phyloP scores from a whole-genome alignment of 371 early-diverging fungal species.

The Zychaea mexicana region DNA sequence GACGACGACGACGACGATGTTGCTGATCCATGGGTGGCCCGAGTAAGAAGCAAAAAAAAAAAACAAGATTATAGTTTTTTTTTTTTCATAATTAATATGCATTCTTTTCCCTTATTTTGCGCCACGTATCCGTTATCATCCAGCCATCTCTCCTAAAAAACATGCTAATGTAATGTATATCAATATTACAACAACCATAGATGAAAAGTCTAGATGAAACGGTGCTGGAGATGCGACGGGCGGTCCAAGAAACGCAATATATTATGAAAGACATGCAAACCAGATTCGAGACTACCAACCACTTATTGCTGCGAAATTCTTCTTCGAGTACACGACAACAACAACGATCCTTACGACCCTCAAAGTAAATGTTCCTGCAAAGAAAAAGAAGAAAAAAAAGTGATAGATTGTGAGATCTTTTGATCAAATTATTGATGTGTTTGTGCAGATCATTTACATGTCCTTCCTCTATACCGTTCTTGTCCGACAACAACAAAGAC shows the following conservation, averaged over 20 bases:
- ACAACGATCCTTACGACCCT: background rate
- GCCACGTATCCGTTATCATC: no score
- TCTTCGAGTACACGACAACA: background rate
- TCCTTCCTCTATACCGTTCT: no score
- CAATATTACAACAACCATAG: background rate
- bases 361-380: background rate
- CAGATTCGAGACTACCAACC: background rate
- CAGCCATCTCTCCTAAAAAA: no score
- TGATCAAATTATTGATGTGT: background rate
- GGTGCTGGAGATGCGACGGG: slow-evolving; percentile 6
- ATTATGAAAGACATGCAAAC: slow-evolving; percentile 6
- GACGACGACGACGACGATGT: no score
- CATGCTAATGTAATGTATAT: no score
- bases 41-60: background rate
- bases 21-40: background rate
- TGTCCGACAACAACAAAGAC: no score
- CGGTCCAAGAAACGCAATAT: slow-evolving; percentile 7
- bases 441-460: background rate
- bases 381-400: background rate
- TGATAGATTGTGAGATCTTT: background rate
- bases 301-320: background rate
- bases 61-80: background rate
- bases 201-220: slow-evolving; percentile 5
- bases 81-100: background rate
- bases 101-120: background rate